Percentiles rank a stretch among this genome's conserved stretches.
These are phyloP conservation scores for Sutorius australiensis DNA, from an alignment of 768 basidiomycete genomes.

Conservation along the genomic window DNA sequence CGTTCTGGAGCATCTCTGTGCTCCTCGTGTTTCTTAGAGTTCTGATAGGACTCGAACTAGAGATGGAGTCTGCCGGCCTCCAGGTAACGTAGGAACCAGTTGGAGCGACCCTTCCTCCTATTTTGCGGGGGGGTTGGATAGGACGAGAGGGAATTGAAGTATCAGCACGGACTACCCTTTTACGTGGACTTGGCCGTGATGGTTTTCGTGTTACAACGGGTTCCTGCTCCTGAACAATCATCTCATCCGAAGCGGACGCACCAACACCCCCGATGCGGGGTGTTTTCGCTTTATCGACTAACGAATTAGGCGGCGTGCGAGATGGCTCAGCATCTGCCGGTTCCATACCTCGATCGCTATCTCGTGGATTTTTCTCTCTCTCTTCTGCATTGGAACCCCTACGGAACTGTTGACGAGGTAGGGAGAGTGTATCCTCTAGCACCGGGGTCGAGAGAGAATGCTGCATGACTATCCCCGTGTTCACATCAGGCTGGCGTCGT, in stretches of 20 bases:
- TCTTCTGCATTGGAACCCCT: slow-evolving; percentile 28
- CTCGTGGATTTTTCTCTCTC: slow-evolving; percentile 22
- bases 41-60: slow-evolving; percentile 33
- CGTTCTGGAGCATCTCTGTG: slow-evolving; percentile 26
- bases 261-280: slow-evolving; percentile 14
- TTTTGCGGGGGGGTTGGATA: slow-evolving; percentile 5
- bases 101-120: slow-evolving; percentile 28
- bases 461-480: slow-evolving; percentile 18
- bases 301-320: slow-evolving; percentile 13
- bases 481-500: slow-evolving; percentile 25
- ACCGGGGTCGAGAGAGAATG: slow-evolving; percentile 27
- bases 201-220: slow-evolving; percentile 6
- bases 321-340: slow-evolving; percentile 18
- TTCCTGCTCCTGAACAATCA: slow-evolving; percentile 19
- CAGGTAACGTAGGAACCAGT: slow-evolving; percentile 17
- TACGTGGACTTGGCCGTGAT: slow-evolving; percentile 18
- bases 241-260: slow-evolving; percentile 22
- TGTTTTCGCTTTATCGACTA: slow-evolving; percentile 15
- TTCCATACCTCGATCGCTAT: slow-evolving; percentile 22
- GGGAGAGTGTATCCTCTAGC: slow-evolving; percentile 29
- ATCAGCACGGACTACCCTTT: slow-evolving; percentile 21
- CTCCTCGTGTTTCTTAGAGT: slow-evolving; percentile 28
- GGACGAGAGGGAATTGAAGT: slow-evolving; percentile 21
- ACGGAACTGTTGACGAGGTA: slow-evolving; percentile 25
- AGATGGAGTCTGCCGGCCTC: slow-evolving; percentile 32